Percentiles rank a stretch among this genome's conserved stretches.
These are phyloP conservation scores for Spatholobus suberectus DNA, from an alignment of 306 rosid species.

Conservation along the genomic window DNA sequence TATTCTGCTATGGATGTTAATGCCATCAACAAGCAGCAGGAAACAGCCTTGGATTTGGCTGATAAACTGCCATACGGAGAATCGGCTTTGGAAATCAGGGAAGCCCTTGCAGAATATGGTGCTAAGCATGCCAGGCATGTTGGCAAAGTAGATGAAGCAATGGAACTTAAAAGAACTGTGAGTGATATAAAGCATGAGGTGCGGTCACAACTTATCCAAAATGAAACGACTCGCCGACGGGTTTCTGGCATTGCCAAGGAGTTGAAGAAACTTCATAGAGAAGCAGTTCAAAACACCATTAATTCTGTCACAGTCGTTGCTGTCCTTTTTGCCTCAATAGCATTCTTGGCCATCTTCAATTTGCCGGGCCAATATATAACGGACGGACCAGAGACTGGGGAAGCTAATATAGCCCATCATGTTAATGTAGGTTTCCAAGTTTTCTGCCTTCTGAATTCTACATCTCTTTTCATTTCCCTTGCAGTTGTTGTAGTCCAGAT, in stretches of 20 bases:
- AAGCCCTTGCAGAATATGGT: conserved; percentile 74
- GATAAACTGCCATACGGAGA: conserved; percentile 84
- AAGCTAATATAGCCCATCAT: conserved; percentile 63
- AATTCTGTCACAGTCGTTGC: conserved; percentile 89
- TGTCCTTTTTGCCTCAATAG: conserved; percentile 93
- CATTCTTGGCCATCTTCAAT: conserved; percentile 94
- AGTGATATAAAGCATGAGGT: conserved; percentile 97
- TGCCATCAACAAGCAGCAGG: conserved; percentile 74
- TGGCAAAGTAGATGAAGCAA: conserved; percentile 86
- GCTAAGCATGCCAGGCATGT: conserved; percentile 86
- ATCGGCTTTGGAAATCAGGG: conserved; percentile 72
- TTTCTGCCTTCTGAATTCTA: conserved; percentile 82
- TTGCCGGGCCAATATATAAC: conserved; percentile 81
- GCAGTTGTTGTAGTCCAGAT: conserved; percentile 98
- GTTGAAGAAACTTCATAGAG: conserved; percentile 88
- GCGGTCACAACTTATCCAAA: conserved; percentile 79
- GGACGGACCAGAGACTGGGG: conserved; percentile 54
- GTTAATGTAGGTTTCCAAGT: conserved; percentile 77
- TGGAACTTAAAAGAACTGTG: conserved; percentile 94
- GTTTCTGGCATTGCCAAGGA: conserved; percentile 98
- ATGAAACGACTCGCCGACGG: conserved; percentile 79
- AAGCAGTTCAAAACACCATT: conserved; percentile 92
- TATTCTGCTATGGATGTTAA: conserved; percentile 71
- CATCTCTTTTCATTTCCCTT: conserved; percentile 88
- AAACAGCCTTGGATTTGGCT: conserved; percentile 94